Evolutionary conservation across 768 basidiomycete species (phyloP).

Genomic region (Kwoniella heveanensis): DNA sequence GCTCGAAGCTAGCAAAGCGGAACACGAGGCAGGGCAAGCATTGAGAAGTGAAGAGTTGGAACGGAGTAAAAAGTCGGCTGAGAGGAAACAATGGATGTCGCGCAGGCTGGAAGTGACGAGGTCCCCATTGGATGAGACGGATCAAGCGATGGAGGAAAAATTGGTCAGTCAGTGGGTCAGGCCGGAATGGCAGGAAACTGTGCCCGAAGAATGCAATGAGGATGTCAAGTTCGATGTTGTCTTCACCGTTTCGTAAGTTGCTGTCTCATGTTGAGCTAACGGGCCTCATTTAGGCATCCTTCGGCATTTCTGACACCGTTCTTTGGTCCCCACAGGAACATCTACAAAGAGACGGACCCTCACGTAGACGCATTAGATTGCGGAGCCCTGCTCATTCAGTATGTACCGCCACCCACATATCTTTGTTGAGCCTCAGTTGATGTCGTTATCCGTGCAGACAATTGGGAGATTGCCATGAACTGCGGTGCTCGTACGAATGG

Average conservation of each 20-base stretch:
- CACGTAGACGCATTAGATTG: conserved; percentile 51
- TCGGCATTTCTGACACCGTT: no score
- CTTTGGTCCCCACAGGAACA: conserved; percentile 53
- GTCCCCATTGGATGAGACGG: conserved; percentile 2
- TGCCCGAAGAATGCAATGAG: conserved; percentile 24
- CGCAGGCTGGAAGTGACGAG: conserved; percentile 26
- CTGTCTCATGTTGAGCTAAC: no score
- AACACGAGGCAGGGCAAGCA: conserved; percentile 1
- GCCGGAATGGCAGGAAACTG: conserved; percentile 18
- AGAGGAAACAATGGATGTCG: conserved; percentile 18
- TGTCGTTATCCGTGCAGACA: conserved; percentile 28
- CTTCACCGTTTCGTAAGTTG: conserved; percentile 52
- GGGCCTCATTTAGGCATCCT: no score
- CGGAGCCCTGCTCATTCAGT: conserved; percentile 53
- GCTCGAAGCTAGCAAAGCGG: conserved; percentile 28
- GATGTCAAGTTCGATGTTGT: conserved; percentile 42
- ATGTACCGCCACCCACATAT: conserved; percentile 14
- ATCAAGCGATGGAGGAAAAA: conserved; percentile 9
- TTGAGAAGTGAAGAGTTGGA: conserved; percentile 11
- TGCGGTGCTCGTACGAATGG: conserved; percentile 49
- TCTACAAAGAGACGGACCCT: conserved; percentile 50
- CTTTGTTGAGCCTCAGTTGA: neutral
- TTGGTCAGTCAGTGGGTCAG: conserved; percentile 6
- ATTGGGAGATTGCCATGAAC: conserved; percentile 52
- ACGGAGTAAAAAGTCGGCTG: conserved; percentile 16